Evolutionary conservation across 345 rosid species (phyloP).

Genomic region (Dovyalis caffra): DNA sequence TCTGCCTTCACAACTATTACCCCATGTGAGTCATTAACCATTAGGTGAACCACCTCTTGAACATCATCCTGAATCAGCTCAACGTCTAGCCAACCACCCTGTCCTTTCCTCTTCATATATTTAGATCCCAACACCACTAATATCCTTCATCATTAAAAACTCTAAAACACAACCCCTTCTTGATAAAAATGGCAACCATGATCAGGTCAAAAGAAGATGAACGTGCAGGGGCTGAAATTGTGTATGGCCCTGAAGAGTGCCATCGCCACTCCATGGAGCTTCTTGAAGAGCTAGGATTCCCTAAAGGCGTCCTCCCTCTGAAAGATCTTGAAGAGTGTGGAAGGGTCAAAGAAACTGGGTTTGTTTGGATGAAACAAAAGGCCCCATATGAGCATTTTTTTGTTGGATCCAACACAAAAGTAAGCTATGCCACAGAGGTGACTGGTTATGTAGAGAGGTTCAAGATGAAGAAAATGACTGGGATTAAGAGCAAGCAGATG

Average conservation of each 20-base stretch:
- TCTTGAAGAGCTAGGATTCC: constrained; percentile 83
- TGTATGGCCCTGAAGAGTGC: constrained; percentile 69
- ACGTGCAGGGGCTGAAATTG: constrained; percentile 73
- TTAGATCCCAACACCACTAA: background rate
- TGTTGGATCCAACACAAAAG: constrained; percentile 50
- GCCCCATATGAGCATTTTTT: constrained; percentile 82
- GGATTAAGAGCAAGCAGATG: constrained; percentile 83
- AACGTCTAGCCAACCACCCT: constrained; percentile 14
- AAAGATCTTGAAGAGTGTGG: constrained; percentile 88
- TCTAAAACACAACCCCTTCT: background rate
- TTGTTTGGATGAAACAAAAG: constrained; percentile 87
- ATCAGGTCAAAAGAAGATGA: constrained; percentile 30
- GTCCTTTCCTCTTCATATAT: background rate
- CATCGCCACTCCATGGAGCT: constrained; percentile 59
- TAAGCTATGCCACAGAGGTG: constrained; percentile 67
- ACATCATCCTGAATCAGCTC: constrained; percentile 4
- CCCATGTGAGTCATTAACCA: background rate
- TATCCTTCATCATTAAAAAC: background rate
- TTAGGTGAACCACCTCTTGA: constrained; percentile 12
- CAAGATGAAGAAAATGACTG: constrained; percentile 91
- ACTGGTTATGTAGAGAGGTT: constrained; percentile 75
- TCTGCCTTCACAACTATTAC: background rate
- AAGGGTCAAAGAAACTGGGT: constrained; percentile 72
- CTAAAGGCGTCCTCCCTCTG: constrained; percentile 80
- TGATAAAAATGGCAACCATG: constrained; percentile 34